Base-by-base conservation (phyloP, 768 basidiomycete genomes). In the Chiua virens region DNA sequence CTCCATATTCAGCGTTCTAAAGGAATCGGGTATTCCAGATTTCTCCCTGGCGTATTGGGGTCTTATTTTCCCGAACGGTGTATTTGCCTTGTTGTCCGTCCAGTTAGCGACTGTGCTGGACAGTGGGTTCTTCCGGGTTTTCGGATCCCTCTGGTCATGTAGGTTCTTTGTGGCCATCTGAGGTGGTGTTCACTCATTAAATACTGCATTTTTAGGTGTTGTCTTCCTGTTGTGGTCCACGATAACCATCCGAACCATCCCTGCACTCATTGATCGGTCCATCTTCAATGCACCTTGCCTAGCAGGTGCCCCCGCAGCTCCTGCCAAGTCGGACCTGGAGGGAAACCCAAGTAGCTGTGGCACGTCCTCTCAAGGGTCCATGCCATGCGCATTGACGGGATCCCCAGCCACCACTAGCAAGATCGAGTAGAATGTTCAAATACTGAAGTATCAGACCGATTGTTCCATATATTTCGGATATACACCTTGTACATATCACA, bases 111-210 rank as follows among this genome's bases (percentile, higher is more conserved):
- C 46, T 22, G 74, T 79, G 17, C 65, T 83, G n/a, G 65, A 80
- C 28, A 79, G 77, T 44, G 60, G 62, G 2, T 77, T 79, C 62
- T 81, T 83, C 65, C 69, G 74, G 36, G 77, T 71, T 23, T 75
- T 81, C 45, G 82, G 82, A 32, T 74, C 80, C 0, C 70, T 77
- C 25, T 82, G 78, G 77, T 75, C 76, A 9, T 70, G 80, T 79
- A 57, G 47, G 77, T 65, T 42, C 1, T 47, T 25, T 42, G 14
- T 36, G 21, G 34, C 41, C 38, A n/a, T 32, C 25, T 15, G 8
- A 34, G 22, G 20, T n/a, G 3, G 20, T 30, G 34, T 37, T 25
- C 3, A 8, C 14, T 20, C 20, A 37, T 45, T 45, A 23, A 49
- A 22, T 18, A 17, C 15, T n/a, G 3, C 39, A 5, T n/a, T 15